Evolutionary conservation across 306 rosid species (phyloP).

Genomic region (Pterocarpus santalinus): DNA sequence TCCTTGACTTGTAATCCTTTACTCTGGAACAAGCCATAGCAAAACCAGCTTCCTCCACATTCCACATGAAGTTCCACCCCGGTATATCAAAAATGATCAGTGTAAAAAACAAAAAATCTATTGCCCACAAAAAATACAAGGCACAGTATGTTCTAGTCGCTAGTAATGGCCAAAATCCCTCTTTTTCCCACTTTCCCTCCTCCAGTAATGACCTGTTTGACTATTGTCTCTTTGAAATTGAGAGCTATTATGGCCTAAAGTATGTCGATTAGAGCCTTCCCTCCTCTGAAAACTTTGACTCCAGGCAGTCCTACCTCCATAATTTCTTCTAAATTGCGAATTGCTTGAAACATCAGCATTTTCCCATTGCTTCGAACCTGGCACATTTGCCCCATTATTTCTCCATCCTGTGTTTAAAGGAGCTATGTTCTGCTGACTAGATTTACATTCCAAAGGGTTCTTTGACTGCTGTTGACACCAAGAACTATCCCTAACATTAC

Average conservation of each 20-base stretch:
- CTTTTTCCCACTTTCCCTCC: slow-evolving; percentile 56
- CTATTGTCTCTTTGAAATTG: slow-evolving; percentile 55
- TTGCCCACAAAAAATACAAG: slow-evolving; percentile 22
- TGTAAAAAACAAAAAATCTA: neutral
- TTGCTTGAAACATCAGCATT: slow-evolving; percentile 48
- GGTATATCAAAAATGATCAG: slow-evolving; percentile 11
- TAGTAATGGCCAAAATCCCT: slow-evolving; percentile 53
- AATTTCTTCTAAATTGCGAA: slow-evolving; percentile 49
- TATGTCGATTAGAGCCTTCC: slow-evolving; percentile 44
- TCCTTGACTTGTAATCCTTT: slow-evolving; percentile 18
- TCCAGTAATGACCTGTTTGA: slow-evolving; percentile 55
- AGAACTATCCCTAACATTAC: slow-evolving; percentile 43
- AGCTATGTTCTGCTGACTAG: slow-evolving; percentile 47
- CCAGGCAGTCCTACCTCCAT: slow-evolving; percentile 48
- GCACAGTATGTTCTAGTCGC: slow-evolving; percentile 22
- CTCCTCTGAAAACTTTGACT: slow-evolving; percentile 50
- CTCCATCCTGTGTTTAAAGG: slow-evolving; percentile 53
- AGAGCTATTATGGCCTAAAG: slow-evolving; percentile 46
- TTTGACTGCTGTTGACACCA: slow-evolving; percentile 52
- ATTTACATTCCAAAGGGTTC: slow-evolving; percentile 49
- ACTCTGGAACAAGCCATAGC: slow-evolving; percentile 1
- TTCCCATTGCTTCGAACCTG: slow-evolving; percentile 56
- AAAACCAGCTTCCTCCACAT: slow-evolving; percentile 38
- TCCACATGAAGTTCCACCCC: slow-evolving; percentile 9
- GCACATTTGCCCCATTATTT: slow-evolving; percentile 42